A percentile compares a stretch with the other conserved stretches of the same genome.
Conservation (phyloP, 176 grass and related monocot species). For the Ensete glaucum region DNA sequence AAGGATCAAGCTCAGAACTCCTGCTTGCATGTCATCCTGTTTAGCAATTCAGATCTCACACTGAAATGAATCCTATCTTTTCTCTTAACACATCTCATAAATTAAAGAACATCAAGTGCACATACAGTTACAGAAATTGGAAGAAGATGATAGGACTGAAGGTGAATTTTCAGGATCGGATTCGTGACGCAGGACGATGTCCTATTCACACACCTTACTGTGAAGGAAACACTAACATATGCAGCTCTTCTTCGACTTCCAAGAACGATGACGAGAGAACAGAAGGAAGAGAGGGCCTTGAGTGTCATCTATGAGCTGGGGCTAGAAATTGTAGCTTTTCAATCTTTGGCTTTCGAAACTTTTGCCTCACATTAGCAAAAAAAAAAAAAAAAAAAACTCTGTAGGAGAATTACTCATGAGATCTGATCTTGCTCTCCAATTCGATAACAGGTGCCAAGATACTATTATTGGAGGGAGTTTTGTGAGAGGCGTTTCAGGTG, state of each 20-base stretch:
- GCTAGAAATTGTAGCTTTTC: slow-evolving; percentile 58
- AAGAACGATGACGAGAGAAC: slow-evolving; percentile 56
- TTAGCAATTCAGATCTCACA: too few relatives aligned
- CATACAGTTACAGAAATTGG: too few relatives aligned
- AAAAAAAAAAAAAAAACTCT: too few relatives aligned
- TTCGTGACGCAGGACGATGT: slow-evolving; percentile 98
- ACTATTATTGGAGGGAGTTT: slow-evolving; percentile 91
- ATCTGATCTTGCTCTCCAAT: background rate
- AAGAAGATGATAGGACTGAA: background rate
- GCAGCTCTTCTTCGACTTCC: slow-evolving; percentile 76
- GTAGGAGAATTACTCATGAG: too few relatives aligned
- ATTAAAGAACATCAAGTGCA: too few relatives aligned
- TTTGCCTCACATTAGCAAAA: too few relatives aligned
- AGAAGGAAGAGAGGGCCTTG: slow-evolving; percentile 74
- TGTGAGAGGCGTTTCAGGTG: slow-evolving; percentile 84
- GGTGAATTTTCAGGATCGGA: slow-evolving; percentile 50
- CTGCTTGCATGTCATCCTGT: background rate
- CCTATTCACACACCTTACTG: slow-evolving; percentile 88
- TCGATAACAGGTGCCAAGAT: slow-evolving; percentile 53
- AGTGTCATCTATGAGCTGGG: slow-evolving; percentile 83
- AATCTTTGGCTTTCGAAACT: background rate
- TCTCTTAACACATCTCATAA: too few relatives aligned
- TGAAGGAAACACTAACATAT: slow-evolving; percentile 82
- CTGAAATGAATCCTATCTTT: too few relatives aligned
- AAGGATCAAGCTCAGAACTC: background rate